Evolutionary conservation across 441 rosid genomes (phyloP).

Genomic region (Biscutella laevigata): DNA sequence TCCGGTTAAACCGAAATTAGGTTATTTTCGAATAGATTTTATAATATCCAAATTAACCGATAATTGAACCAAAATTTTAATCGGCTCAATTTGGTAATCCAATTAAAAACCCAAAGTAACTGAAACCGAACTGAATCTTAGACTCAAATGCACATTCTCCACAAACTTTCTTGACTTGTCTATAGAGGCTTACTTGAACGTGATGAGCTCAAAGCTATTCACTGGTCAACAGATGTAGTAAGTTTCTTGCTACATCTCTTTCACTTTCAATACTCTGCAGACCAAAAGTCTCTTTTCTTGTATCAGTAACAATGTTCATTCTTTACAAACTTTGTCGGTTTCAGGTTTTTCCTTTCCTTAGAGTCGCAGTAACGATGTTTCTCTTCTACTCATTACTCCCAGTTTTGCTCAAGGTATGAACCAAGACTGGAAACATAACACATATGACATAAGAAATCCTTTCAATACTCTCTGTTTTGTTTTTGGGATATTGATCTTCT

Average conservation of each 20-base stretch:
- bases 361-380: conserved; percentile 61
- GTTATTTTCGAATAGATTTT: no score
- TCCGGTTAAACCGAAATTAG: no score
- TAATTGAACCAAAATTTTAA: no score
- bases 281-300: neutral
- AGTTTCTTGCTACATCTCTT: neutral
- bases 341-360: conserved; percentile 74
- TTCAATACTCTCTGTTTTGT: no score
- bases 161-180: conserved; percentile 30
- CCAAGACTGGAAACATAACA: no score
- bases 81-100: no score
- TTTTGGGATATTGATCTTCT: neutral
- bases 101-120: no score
- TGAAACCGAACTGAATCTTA: no score
- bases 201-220: conserved; percentile 53
- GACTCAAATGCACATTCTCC: neutral
- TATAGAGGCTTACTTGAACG: conserved; percentile 73
- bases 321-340: conserved; percentile 12
- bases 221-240: conserved; percentile 73
- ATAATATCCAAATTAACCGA: no score
- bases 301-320: neutral
- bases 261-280: neutral
- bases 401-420: conserved; percentile 79
- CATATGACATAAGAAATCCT: no score
- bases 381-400: conserved; percentile 79